Evolutionary conservation across 1,284 basidiomycete species (phyloP).

Genomic region (Exsudoporus floridanus): DNA sequence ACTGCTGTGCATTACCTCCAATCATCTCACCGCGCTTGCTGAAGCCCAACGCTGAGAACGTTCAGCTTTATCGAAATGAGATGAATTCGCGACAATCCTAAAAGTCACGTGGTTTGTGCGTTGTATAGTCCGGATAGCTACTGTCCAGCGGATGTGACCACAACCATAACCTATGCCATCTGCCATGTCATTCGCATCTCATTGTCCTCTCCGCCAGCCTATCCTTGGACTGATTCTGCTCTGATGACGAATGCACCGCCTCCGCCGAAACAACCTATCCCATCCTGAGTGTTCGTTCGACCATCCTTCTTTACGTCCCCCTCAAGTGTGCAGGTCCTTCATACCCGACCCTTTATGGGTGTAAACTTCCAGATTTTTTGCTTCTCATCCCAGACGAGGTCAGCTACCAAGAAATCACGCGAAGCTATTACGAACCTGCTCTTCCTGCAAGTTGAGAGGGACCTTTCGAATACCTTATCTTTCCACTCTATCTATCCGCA

Average conservation of each 20-base stretch:
- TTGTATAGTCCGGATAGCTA: constrained; percentile 72
- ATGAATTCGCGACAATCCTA: constrained; percentile 96
- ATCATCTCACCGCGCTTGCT: constrained; percentile 79
- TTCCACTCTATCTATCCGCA: no score
- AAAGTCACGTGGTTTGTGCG: constrained; percentile 93
- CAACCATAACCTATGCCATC: constrained; percentile 54
- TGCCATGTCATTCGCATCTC: constrained; percentile 43
- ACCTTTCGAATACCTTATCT: constrained; percentile 17
- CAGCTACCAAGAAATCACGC: no score
- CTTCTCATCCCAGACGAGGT: constrained; percentile 2
- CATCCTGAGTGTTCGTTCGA: constrained; percentile 50
- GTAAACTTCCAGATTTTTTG: constrained; percentile 42
- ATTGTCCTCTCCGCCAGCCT: constrained; percentile 33
- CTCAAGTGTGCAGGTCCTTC: constrained; percentile 19
- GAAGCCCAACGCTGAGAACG: constrained; percentile 91
- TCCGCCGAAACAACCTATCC: constrained; percentile 36
- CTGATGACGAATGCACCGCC: constrained; percentile 33
- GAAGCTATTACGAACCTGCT: constrained; percentile 35
- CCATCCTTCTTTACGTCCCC: constrained; percentile 56
- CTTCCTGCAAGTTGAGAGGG: constrained; percentile 56
- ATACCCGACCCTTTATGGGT: constrained; percentile 50
- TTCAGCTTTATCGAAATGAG: constrained; percentile 95
- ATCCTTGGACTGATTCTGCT: constrained; percentile 28
- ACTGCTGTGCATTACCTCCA: constrained; percentile 76
- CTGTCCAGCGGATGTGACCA: constrained; percentile 33